A percentile compares a stretch with the other conserved stretches of the same genome.
Conservation (phyloP, 2,329 filamentous ascomycete species). For the Aspergillus sp. region DNA sequence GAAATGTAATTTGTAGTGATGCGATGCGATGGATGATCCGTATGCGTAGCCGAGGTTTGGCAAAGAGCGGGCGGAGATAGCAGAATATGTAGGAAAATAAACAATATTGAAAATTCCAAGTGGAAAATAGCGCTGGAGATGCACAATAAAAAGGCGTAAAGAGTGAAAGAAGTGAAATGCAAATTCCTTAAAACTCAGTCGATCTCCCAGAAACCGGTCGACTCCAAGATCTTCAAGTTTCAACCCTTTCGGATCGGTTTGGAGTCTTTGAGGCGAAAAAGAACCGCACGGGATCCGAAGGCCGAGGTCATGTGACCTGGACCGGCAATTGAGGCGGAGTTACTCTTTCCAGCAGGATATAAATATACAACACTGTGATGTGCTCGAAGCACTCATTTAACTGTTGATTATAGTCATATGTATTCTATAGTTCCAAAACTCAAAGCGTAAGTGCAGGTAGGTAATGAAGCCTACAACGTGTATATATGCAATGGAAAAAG, state of each 20-base stretch:
- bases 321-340: slow-evolving; percentile 3
- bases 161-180: neutral
- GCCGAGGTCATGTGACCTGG: slow-evolving; percentile 18
- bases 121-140: neutral
- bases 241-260: neutral
- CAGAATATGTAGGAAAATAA: too few species aligned
- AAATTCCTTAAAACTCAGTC: neutral
- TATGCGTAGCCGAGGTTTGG: neutral
- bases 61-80: too few species aligned
- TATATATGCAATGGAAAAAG: too few species aligned
- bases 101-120: too few species aligned
- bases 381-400: too few species aligned
- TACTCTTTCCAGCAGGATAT: too few species aligned
- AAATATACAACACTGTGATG: too few species aligned
- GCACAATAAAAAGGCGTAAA: neutral
- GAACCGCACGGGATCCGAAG: slow-evolving; percentile 8
- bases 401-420: too few species aligned
- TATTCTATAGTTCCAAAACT: too few species aligned
- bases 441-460: too few species aligned
- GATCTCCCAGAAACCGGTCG: neutral
- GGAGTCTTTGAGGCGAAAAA: slow-evolving; percentile 14
- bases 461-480: too few species aligned
- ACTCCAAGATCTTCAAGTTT: slow-evolving; percentile 1
- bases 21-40: too few species aligned
- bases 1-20: neutral